Conservation (phyloP, 208 protist species). For the Leptomonas seymouri region DNA sequence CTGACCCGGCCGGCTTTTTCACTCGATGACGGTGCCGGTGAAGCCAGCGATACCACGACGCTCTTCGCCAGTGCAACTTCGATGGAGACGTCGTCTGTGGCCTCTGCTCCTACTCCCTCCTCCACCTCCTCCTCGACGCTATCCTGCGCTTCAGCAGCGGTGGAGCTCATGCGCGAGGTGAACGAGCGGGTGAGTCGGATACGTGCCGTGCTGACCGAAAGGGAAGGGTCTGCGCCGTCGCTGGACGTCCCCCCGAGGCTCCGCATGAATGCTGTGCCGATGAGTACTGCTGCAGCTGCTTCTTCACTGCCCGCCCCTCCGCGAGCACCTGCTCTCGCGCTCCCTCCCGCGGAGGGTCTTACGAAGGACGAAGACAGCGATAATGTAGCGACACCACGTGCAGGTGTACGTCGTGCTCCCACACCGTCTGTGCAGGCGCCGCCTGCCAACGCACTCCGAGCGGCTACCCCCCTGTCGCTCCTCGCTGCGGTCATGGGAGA, state of each 20-base stretch:
- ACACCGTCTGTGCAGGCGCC: neutral
- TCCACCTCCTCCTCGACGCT: slow-evolving; percentile 15
- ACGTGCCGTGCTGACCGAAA: slow-evolving; percentile 40
- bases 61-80: neutral
- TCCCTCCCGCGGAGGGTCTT: too few relatives aligned
- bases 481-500: slow-evolving; percentile 4
- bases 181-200: slow-evolving; percentile 58
- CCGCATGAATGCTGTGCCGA: too few relatives aligned
- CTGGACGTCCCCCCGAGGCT: too few relatives aligned
- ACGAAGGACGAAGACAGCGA: too few relatives aligned
- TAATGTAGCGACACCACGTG: neutral
- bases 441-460: neutral
- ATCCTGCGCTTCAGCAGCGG: slow-evolving; percentile 12
- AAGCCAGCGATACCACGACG: neutral
- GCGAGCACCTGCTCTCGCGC: too few relatives aligned
- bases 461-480: slow-evolving; percentile 7
- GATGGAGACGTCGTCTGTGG: neutral
- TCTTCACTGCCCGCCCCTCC: too few relatives aligned
- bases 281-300: too few relatives aligned
- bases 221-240: neutral
- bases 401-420: neutral
- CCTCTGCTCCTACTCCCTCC: neutral
- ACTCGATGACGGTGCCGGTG: neutral
- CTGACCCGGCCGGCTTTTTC: neutral
- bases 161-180: slow-evolving; percentile 45